These are phyloP conservation scores for Debaryomyces robertsiae DNA, from an alignment of 1,139 yeast species.

Conservation along the genomic window DNA sequence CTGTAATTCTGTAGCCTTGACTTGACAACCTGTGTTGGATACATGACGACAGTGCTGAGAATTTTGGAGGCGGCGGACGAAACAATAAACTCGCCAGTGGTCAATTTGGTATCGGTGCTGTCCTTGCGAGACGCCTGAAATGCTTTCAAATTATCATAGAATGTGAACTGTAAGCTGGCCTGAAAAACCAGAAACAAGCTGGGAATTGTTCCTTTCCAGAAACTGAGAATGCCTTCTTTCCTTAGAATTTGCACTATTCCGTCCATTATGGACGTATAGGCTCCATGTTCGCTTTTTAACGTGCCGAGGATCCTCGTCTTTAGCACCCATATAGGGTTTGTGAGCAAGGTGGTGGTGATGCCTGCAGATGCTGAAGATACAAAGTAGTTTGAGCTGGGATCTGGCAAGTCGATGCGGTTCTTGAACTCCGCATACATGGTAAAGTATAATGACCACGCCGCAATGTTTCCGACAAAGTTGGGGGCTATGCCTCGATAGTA, in stretches of 20 bases:
- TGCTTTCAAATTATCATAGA: conserved; percentile 74
- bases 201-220: conserved; percentile 85
- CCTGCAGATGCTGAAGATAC: conserved; percentile 62
- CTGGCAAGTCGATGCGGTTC: conserved; percentile 22
- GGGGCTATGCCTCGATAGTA: conserved; percentile 80
- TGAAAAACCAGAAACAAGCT: conserved; percentile 83
- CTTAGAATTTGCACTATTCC: conserved; percentile 55
- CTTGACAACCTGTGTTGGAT: conserved; percentile 84
- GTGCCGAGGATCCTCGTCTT: conserved; percentile 84
- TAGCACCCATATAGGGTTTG: conserved; percentile 92
- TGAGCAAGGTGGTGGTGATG: conserved; percentile 65
- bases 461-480: conserved; percentile 77
- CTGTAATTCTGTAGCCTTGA: conserved; percentile 70
- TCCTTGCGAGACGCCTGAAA: conserved; percentile 16
- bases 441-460: conserved; percentile 90
- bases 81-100: conserved; percentile 58
- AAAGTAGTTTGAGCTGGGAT: conserved; percentile 35
- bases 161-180: conserved; percentile 83
- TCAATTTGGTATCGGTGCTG: conserved; percentile 28
- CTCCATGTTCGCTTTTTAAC: conserved; percentile 43
- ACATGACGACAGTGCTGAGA: conserved; percentile 66
- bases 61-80: conserved; percentile 73
- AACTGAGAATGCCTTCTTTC: conserved; percentile 68
- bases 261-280: conserved; percentile 58
- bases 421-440: conserved; percentile 67